Base-by-base conservation (phyloP, 2,329 filamentous ascomycete genomes). In the Balansia obtecta region DNA sequence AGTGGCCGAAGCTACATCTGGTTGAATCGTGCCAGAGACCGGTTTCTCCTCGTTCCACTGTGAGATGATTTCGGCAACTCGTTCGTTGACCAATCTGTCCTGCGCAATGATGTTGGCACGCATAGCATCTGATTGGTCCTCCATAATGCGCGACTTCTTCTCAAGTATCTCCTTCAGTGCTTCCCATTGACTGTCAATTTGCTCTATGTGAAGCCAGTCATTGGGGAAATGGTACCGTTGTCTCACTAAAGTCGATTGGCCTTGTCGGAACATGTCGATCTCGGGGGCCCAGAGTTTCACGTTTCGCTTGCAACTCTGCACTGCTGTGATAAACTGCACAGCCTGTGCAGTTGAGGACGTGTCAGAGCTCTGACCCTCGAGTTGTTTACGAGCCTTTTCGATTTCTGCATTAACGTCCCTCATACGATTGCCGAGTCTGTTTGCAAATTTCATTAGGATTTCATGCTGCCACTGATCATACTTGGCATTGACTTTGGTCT, bases 381-480 rank as follows among this genome's bases (percentile, higher is more conserved):
- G 77, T 58, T 96, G 88, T 58, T 86, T 85, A 22, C 91, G 82
- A 10, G 91, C 88, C 67, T 89, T 89, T 60, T 95, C 87, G 53
- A 98, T 86, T 55, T 97, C 91, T 12, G 86, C 83, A 59, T 93
- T 89, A 4, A 96, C 85, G 61, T 98, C 93, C 46, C 88, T 80
- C 82, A 97, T 94, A 46, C 90, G 86, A 55, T 81, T 86, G 45
- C 90, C 88, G 44, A 98, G 83, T 50, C 93, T 88, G 51, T 79
- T 78, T 38, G 89, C 93, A 67, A 98, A 99, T 64, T 95, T 95
- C 58, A 86, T 80, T 38, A 97, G 75, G 50, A 98, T 95, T 57
- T 99, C 93, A 60, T 96, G 88, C 66, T 99, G 93, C 93, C 94
- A 98, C 66, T 97, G 91, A 63, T 99, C 94, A 64, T 98, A 99